Evolutionary conservation across 257 asterid genomes (phyloP).

Genomic region (Ocimum tenuiflorum): DNA sequence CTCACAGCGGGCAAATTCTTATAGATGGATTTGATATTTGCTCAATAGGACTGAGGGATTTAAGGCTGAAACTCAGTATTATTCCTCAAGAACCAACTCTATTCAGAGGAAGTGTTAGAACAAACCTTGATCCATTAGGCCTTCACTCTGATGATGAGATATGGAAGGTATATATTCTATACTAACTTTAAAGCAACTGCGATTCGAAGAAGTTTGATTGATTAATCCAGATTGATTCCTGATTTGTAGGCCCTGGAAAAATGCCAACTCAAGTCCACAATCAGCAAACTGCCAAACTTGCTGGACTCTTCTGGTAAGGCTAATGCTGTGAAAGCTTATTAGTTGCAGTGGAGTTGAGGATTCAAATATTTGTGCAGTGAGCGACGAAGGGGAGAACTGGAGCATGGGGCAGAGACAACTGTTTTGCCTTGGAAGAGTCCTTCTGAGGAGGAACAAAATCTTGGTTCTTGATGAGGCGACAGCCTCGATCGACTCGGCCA

Average conservation of each 20-base stretch:
- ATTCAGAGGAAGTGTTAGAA: slow-evolving; percentile 59
- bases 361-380: too few relatives aligned
- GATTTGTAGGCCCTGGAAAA: slow-evolving; percentile 52
- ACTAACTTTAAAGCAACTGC: background rate
- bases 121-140: slow-evolving; percentile 74
- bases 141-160: slow-evolving; percentile 59
- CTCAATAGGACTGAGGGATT: slow-evolving; percentile 62
- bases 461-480: slow-evolving; percentile 88
- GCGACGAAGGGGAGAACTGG: slow-evolving; percentile 93
- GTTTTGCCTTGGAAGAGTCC: slow-evolving; percentile 74
- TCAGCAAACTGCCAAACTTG: slow-evolving; percentile 51
- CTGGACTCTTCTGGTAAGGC: slow-evolving; percentile 60
- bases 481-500: slow-evolving; percentile 77
- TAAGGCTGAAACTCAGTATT: slow-evolving; percentile 60
- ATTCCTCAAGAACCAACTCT: slow-evolving; percentile 91
- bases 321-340: background rate
- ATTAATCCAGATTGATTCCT: background rate
- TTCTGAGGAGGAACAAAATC: slow-evolving; percentile 48
- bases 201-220: background rate
- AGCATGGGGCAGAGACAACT: slow-evolving; percentile 93
- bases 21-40: slow-evolving; percentile 62
- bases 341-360: too few relatives aligned
- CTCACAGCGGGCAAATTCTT: slow-evolving; percentile 43
- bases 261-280: slow-evolving; percentile 65
- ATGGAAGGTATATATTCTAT: slow-evolving; percentile 47